phyloP scores from a whole-genome alignment of 306 rosid species.

The Biancaea sappan region DNA sequence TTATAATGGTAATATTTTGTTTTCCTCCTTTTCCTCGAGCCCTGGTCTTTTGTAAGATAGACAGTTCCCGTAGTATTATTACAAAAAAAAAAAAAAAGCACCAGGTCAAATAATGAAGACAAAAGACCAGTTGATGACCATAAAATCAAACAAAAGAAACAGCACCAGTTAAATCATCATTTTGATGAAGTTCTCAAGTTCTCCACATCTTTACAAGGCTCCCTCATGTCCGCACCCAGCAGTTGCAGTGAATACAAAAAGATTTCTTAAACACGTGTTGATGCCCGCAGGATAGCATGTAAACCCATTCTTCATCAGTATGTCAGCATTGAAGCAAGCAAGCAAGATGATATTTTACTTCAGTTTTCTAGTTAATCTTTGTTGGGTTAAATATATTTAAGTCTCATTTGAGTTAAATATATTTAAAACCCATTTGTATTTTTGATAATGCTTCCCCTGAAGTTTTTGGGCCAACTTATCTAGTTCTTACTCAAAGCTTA shows the following conservation, averaged over 20 bases:
- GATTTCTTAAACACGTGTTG: slow-evolving; percentile 54
- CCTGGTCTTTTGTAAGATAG: neutral
- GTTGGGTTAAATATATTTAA: too few relatives aligned
- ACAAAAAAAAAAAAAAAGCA: neutral
- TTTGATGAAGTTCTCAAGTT: slow-evolving; percentile 40
- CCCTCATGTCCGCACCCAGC: slow-evolving; percentile 24
- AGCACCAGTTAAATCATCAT: slow-evolving; percentile 1
- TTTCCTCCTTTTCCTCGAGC: neutral
- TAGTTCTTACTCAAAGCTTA: too few relatives aligned
- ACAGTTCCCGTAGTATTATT: neutral
- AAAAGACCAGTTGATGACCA: slow-evolving; percentile 22
- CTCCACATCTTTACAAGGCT: slow-evolving; percentile 66
- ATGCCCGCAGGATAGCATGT: slow-evolving; percentile 86
- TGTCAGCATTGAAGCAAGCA: slow-evolving; percentile 41
- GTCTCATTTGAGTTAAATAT: too few relatives aligned
- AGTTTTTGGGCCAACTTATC: too few relatives aligned
- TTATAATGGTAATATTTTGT: neutral
- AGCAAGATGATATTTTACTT: slow-evolving; percentile 14
- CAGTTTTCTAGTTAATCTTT: neutral
- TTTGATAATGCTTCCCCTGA: too few relatives aligned
- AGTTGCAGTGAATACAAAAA: neutral
- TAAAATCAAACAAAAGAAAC: too few relatives aligned
- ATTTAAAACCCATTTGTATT: too few relatives aligned
- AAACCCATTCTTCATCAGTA: slow-evolving; percentile 83
- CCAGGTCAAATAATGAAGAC: slow-evolving; percentile 33